Conservation (phyloP, 83 land plant species). For the Diphasiastrum complanatum region DNA sequence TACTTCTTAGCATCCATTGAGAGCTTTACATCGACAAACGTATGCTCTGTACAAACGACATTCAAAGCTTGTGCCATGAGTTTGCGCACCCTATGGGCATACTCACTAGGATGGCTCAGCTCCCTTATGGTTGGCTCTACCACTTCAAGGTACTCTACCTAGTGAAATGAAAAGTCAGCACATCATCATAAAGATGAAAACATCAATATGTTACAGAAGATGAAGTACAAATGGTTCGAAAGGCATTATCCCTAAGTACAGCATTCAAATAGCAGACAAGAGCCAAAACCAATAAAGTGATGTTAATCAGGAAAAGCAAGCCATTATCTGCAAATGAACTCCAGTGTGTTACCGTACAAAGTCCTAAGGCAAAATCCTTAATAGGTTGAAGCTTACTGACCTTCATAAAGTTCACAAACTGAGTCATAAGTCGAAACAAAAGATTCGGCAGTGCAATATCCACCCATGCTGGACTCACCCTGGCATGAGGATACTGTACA, state of each 20-base stretch:
- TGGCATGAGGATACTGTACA: slow-evolving; percentile 2
- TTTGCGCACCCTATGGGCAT: not conserved
- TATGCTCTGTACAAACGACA: slow-evolving; percentile 3
- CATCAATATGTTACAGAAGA: too few relatives aligned
- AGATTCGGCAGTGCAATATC: not conserved
- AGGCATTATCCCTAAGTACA: too few relatives aligned
- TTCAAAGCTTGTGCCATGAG: not conserved
- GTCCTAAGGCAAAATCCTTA: too few relatives aligned
- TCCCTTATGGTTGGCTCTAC: slow-evolving; percentile 1
- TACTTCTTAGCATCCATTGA: not conserved
- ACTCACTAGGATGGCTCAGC: not conserved
- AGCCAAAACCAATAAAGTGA: too few relatives aligned
- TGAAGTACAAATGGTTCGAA: too few relatives aligned
- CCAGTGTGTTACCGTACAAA: too few relatives aligned
- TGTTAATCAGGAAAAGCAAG: too few relatives aligned
- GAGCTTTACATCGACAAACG: slow-evolving; percentile 1
- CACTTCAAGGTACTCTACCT: not conserved
- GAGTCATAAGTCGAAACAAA: slow-evolving; percentile 10
- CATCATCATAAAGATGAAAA: too few relatives aligned
- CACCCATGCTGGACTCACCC: slow-evolving; percentile 13
- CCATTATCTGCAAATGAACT: too few relatives aligned
- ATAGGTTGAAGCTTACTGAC: too few relatives aligned
- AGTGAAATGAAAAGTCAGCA: not conserved
- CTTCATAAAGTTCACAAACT: slow-evolving; percentile 11
- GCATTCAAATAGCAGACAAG: too few relatives aligned